Base-by-base conservation (phyloP, 2,329 filamentous ascomycete species). In the Xylariaceae sp. region DNA sequence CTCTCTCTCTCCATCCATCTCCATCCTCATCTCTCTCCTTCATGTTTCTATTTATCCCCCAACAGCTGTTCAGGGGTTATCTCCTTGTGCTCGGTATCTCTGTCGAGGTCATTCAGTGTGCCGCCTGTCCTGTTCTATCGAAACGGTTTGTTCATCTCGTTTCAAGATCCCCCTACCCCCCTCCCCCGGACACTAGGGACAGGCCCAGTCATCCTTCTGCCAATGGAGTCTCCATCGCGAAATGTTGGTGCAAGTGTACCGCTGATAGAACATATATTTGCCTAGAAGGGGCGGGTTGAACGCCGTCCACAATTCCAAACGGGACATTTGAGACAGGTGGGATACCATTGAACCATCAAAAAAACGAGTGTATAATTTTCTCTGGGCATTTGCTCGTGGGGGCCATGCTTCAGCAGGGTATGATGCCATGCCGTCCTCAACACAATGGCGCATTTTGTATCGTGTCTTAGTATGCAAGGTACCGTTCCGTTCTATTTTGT, bases 81-180 rank as follows among this genome's bases (percentile, higher is more conserved):
- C 50, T 20, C 19, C 14, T 18, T 20, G 20, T 44, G 4, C 37
- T 40, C 18, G 9, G 9, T 4, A 26, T 20, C 47, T 32, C 37
- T 50, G 26, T 43, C 52, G 47, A 50, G 40, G 46, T 60, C 44
- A 21, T 60, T 57, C 59, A 62, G 60, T 62, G 60, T 62, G 48
- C 57, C 50, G 21, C 41, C 42, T 57, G 54, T 60, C 54, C 54
- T 58, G 50, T 40, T 18, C 48, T 40, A 19, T 50, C 47, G 16
- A 62, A 56, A 60, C 40, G 48, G 49, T 21, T 37, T 45, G 47
- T 55, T 55, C 41, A 29, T 44, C 2, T 52, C 37, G 57, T 62
- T 62, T 57, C 57, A 49, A 62, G 29, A 44, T 45, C 44, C 50
- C 44, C 42, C 54, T 50, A 44, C 43, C 44, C 50, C 44, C 42